phyloP scores from a whole-genome alignment of 306 rosid genomes.

The Corylus heterophylla region DNA sequence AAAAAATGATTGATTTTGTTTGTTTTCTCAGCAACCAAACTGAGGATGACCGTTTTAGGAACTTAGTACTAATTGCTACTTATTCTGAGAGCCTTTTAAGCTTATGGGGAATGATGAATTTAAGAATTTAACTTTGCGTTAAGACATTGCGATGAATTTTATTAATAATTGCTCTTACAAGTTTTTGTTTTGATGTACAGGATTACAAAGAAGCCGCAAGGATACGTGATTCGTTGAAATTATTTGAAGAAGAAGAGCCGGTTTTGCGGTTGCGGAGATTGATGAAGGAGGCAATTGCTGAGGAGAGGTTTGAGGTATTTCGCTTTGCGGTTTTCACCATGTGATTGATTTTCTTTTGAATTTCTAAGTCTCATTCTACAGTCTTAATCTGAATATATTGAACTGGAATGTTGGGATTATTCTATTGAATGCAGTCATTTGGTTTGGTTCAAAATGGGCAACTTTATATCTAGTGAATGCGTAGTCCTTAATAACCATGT shows the following conservation, averaged over 20 bases:
- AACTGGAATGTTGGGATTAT: not conserved
- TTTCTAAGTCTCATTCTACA: not conserved
- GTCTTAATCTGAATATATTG: not conserved
- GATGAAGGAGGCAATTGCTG: conserved; percentile 75
- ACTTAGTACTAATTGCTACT: too few relatives aligned
- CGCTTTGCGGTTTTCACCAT: not conserved
- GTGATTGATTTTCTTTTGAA: not conserved
- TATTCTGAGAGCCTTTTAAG: too few relatives aligned
- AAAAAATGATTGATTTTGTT: not conserved
- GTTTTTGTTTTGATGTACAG: conserved; percentile 35
- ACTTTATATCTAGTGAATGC: not conserved
- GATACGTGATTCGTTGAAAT: conserved; percentile 75
- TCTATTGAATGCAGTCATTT: not conserved
- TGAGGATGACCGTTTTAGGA: not conserved
- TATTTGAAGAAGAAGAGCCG: conserved; percentile 86
- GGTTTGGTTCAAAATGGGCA: not conserved
- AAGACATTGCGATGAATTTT: not conserved
- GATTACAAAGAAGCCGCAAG: conserved; percentile 96
- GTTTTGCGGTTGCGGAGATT: conserved; percentile 65
- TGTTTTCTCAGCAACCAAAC: conserved; percentile 2
- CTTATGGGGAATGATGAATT: too few relatives aligned
- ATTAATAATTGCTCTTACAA: not conserved
- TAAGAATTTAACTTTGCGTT: too few relatives aligned
- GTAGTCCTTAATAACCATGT: not conserved
- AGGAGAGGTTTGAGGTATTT: conserved; percentile 73